Base-by-base conservation (phyloP, 2,329 filamentous ascomycete genomes). In the Lasiodiplodia gonubiensis region DNA sequence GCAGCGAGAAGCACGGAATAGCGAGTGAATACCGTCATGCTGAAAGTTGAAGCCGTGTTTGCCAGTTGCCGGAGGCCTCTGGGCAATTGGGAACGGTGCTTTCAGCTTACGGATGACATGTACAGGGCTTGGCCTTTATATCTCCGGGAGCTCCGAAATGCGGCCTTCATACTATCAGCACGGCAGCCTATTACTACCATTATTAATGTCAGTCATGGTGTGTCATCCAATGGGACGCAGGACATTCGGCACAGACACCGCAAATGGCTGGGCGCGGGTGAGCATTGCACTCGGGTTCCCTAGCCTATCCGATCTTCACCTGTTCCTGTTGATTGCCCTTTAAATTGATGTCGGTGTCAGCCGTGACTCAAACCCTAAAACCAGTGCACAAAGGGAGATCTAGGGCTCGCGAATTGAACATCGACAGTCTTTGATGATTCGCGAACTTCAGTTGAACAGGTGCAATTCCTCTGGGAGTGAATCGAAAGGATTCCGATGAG, bases 221-320 rank as follows among this genome's bases (percentile, higher is more conserved):
- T 46, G 49, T 27, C 18, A 11, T 21, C 59, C 59, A 63, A 63
- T 63, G 12, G 30, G 18, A 14, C 2, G 59, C 59, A 61, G 25
- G 18, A 33, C 54, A 48, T 30, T 23, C 57, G n/a, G 57, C 25
- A 18, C 37, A 30, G n/a, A 33, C 25, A 25, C 37, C 39, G 10
- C 39, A 52, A 63, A 30, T 21, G 27, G 4, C 59, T 49, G 59
- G 46, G 30, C 46, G 37, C 3, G 16, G n/a, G 59, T 27, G 6
- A 1, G n/a, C 59, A 35, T 63, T 46, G 27, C 11, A 18, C 16
- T 63, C 59, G 59, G 59, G 46, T 16, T 25, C n/a, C 14, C 2
- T 51, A 63, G 59, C 46, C 59, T 63, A 52, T 63, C 59, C 42
- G 59, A 63, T 63, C 59, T 51, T 63, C 27, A 37, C 59, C 42